Conservation (phyloP, 164 flowering plant species). For the Umbellularia californica region DNA sequence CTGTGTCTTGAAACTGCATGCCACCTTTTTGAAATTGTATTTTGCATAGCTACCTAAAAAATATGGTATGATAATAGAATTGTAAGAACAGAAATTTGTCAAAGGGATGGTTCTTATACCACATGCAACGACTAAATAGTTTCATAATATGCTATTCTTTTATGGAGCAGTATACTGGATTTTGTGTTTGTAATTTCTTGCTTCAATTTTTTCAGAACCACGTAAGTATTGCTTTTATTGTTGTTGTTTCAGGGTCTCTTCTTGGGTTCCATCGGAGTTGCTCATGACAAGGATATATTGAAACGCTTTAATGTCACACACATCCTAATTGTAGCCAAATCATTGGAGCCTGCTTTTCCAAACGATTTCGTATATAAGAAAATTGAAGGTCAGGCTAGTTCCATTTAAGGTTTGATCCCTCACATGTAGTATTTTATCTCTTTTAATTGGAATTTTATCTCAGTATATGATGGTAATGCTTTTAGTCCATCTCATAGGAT, state of each 20-base stretch:
- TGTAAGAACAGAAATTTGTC: no score
- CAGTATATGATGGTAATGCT: no score
- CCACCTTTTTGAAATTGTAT: no score
- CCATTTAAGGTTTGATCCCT: neutral
- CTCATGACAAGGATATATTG: constrained; percentile 47
- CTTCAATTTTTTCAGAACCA: neutral
- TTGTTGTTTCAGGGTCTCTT: constrained; percentile 54
- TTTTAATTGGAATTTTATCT: no score
- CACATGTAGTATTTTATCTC: neutral
- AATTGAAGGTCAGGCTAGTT: constrained; percentile 43
- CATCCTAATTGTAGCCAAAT: constrained; percentile 54
- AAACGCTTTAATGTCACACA: constrained; percentile 72
- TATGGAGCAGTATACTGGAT: neutral
- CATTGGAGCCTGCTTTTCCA: constrained; percentile 39
- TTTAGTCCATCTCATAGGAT: no score
- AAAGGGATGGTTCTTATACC: neutral
- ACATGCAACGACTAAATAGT: neutral
- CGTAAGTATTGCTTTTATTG: neutral
- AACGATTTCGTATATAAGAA: constrained; percentile 57
- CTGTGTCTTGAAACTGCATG: no score
- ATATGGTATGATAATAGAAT: no score
- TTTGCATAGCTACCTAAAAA: no score
- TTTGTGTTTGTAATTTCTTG: neutral
- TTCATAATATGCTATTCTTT: neutral
- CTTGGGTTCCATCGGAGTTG: constrained; percentile 84